A percentile compares a stretch with the other conserved stretches of the same genome.
phyloP scores from a whole-genome alignment of 169 alveolate genomes.

The Plasmodium falciparum region DNA sequence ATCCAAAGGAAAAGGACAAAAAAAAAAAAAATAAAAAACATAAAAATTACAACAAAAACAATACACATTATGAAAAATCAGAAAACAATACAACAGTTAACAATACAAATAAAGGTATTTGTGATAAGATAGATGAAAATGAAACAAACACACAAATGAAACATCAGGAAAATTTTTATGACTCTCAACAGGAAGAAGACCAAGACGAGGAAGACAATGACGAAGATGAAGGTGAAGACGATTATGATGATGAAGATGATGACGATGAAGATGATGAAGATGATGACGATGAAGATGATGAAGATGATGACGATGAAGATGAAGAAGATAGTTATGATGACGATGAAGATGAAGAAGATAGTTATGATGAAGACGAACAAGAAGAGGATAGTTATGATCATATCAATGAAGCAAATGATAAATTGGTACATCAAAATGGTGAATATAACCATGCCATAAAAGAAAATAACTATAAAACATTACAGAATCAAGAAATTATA shows the following conservation, averaged over 20 bases:
- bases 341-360: background rate
- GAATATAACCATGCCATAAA: background rate
- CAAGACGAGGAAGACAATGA: background rate
- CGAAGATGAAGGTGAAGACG: background rate
- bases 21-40: background rate
- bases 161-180: slow-evolving; percentile 1
- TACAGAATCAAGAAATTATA: background rate
- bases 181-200: background rate
- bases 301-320: background rate
- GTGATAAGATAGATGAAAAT: background rate
- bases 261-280: slow-evolving; percentile 2
- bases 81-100: background rate
- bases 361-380: slow-evolving; percentile 2
- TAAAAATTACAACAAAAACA: slow-evolving; percentile 4
- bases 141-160: background rate
- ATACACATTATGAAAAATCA: background rate
- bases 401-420: background rate
- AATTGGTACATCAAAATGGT: background rate
- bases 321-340: slow-evolving; percentile 16
- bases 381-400: slow-evolving; percentile 7
- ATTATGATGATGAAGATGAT: background rate
- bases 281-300: slow-evolving; percentile 14
- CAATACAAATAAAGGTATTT: background rate
- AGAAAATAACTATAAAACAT: background rate
- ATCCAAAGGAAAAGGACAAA: slow-evolving; percentile 3